Percentiles rank a stretch among this genome's conserved stretches.
These are phyloP conservation scores for Penicillium sp. DNA, from an alignment of 2,329 filamentous ascomycete genomes.

Conservation along the genomic window DNA sequence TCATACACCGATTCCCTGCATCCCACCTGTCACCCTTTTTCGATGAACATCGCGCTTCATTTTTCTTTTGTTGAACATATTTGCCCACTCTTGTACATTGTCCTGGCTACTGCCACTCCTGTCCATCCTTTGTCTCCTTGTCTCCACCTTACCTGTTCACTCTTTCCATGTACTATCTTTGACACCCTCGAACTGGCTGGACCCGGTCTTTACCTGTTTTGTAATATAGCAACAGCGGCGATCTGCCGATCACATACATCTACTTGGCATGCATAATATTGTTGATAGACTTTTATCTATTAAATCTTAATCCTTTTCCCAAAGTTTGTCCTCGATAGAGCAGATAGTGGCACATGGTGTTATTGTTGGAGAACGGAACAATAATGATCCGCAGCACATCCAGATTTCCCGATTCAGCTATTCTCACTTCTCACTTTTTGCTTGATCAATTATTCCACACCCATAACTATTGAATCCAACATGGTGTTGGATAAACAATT, in stretches of 20 bases:
- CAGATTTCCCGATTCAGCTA: conserved; percentile 31
- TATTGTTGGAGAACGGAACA: conserved; percentile 18
- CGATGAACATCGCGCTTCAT: conserved; percentile 17
- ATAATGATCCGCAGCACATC: conserved; percentile 22
- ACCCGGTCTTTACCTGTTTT: conserved; percentile 22
- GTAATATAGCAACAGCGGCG: conserved; percentile 31
- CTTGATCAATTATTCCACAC: conserved; percentile 5
- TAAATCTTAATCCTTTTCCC: no score
- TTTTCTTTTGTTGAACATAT: conserved; percentile 22
- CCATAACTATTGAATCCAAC: neutral
- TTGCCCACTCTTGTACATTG: conserved; percentile 23
- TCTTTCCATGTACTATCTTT: neutral
- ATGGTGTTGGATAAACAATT: no score
- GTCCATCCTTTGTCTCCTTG: conserved; percentile 10
- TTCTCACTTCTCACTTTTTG: conserved; percentile 13
- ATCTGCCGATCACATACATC: conserved; percentile 16
- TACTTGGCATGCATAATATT: conserved; percentile 16
- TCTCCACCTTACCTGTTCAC: neutral
- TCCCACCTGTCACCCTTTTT: conserved; percentile 10
- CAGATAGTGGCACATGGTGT: neutral
- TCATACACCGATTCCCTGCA: conserved; percentile 21
- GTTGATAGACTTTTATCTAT: neutral
- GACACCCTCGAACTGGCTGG: neutral
- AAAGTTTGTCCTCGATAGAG: neutral
- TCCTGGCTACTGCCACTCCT: conserved; percentile 14